Evolutionary conservation across 2,329 filamentous ascomycete species (phyloP).

Genomic region (Tolypocladium tropicale): DNA sequence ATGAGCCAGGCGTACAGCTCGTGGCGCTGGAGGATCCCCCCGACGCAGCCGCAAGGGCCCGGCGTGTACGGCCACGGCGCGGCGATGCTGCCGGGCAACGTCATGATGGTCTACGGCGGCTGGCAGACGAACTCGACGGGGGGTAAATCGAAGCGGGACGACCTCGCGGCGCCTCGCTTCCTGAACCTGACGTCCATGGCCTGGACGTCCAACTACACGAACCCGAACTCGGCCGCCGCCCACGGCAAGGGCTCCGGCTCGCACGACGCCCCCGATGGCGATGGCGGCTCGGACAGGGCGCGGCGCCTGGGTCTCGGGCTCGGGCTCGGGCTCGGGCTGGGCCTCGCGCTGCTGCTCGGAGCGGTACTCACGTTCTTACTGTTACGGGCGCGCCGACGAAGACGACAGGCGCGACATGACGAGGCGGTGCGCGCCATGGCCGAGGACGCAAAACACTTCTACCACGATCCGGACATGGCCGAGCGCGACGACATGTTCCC

Average conservation of each 20-base stretch:
- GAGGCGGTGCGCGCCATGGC: constrained; percentile 37
- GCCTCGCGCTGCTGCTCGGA: constrained; percentile 34
- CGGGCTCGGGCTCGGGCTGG: constrained; percentile 53
- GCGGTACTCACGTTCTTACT: constrained; percentile 38
- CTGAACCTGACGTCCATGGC: constrained; percentile 47
- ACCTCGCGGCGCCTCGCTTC: constrained; percentile 27
- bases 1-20: constrained; percentile 65
- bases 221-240: constrained; percentile 21
- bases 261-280: constrained; percentile 13
- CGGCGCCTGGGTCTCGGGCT: constrained; percentile 46
- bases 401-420: constrained; percentile 28
- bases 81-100: constrained; percentile 51
- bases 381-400: constrained; percentile 32
- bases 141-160: constrained; percentile 20
- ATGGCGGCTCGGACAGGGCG: constrained; percentile 9
- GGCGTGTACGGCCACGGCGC: constrained; percentile 56
- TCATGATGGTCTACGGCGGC: constrained; percentile 59
- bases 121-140: constrained; percentile 34
- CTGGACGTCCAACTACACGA: constrained; percentile 41
- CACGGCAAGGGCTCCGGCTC: background rate
- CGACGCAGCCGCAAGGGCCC: constrained; percentile 30
- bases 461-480: constrained; percentile 35
- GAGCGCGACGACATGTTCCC: constrained; percentile 26
- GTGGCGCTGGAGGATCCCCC: constrained; percentile 63
- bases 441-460: constrained; percentile 37